Percentiles rank a stretch among this genome's conserved stretches.
Evolutionary conservation across 305 asterid genomes (phyloP).

Genomic region (Stenogyne calaminthoides): DNA sequence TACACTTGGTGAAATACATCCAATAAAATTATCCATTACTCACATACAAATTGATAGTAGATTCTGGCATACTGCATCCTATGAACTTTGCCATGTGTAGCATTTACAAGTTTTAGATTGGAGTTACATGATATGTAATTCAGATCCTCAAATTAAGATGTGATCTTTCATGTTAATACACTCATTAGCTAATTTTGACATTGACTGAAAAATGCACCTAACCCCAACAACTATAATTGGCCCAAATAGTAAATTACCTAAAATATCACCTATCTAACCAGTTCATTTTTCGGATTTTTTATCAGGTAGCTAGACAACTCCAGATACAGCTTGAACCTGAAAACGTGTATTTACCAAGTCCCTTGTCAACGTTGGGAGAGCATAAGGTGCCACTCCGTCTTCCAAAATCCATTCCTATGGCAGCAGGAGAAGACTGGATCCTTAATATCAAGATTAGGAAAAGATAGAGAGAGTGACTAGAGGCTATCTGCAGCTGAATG

Average conservation of each 20-base stretch:
- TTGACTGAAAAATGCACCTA: background rate
- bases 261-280: background rate
- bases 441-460: slow-evolving; percentile 50
- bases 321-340: slow-evolving; percentile 72
- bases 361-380: slow-evolving; percentile 73
- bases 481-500: slow-evolving; percentile 12
- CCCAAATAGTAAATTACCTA: background rate
- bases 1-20: background rate
- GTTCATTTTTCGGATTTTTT: background rate
- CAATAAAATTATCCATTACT: background rate
- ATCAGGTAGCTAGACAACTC: slow-evolving; percentile 76
- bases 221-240: background rate
- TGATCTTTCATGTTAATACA: background rate
- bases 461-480: slow-evolving; percentile 38
- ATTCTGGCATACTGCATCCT: background rate
- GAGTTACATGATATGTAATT: background rate
- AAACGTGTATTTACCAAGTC: slow-evolving; percentile 64
- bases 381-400: slow-evolving; percentile 82
- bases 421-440: slow-evolving; percentile 54
- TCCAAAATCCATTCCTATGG: slow-evolving; percentile 76
- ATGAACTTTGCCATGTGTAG: background rate
- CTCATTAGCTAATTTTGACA: background rate
- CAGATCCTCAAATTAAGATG: background rate
- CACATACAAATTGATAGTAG: background rate
- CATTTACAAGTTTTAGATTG: background rate